These are phyloP conservation scores for Penicillium polonicum DNA, from an alignment of 2,329 filamentous ascomycete genomes.

Conservation along the genomic window DNA sequence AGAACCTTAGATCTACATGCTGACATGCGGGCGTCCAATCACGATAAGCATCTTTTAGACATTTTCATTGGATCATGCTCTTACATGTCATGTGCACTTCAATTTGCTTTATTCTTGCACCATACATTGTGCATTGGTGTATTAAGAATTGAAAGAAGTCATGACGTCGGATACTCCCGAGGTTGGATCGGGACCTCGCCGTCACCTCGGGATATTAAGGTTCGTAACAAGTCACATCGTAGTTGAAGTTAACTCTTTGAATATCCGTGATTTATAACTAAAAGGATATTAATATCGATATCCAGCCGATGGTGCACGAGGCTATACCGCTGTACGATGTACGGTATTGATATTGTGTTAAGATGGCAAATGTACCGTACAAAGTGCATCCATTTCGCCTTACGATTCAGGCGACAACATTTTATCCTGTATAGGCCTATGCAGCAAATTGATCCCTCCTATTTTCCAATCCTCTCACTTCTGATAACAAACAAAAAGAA, in stretches of 20 bases:
- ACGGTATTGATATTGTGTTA: neutral
- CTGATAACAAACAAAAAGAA: neutral
- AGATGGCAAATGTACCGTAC: neutral
- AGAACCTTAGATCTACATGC: neutral
- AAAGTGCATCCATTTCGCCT: neutral
- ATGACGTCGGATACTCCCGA: constrained; percentile 6
- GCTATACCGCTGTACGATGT: neutral
- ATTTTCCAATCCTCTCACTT: neutral
- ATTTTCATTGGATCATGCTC: neutral
- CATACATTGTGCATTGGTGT: neutral
- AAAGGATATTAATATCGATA: neutral
- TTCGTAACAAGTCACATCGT: neutral
- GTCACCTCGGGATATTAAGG: neutral
- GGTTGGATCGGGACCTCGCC: neutral
- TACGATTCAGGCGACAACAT: neutral
- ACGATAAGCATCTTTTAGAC: neutral
- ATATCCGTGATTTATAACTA: neutral
- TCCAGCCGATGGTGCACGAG: neutral
- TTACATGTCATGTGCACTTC: neutral
- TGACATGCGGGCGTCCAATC: neutral
- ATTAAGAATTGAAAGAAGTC: neutral
- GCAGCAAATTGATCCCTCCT: too few species aligned
- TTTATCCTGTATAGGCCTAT: too few species aligned
- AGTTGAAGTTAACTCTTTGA: too few species aligned
- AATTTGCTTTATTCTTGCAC: neutral